Percentiles rank a stretch among this genome's conserved stretches.
Evolutionary conservation across 2,329 filamentous ascomycete species (phyloP).

Genomic region (Rhynchosporium graminicola): DNA sequence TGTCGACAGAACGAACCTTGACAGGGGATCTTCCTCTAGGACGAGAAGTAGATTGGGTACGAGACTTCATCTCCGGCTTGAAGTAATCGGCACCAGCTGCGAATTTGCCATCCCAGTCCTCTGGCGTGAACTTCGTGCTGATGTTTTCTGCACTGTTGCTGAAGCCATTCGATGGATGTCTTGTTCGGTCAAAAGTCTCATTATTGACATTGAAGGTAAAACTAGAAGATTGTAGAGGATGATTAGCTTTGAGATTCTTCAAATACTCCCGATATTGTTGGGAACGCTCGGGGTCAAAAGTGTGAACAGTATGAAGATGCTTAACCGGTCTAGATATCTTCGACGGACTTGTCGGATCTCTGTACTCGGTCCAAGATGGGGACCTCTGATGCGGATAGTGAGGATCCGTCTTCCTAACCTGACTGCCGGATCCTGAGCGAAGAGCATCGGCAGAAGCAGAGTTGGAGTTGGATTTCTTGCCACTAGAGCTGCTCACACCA

Average conservation of each 20-base stretch:
- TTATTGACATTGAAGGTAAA: constrained; percentile 52
- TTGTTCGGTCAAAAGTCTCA: constrained; percentile 44
- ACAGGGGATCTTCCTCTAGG: constrained; percentile 38
- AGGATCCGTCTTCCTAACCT: constrained; percentile 7
- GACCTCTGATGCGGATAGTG: constrained; percentile 8
- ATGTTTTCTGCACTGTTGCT: constrained; percentile 60
- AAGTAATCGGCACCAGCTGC: constrained; percentile 39
- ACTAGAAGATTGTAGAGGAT: constrained; percentile 46
- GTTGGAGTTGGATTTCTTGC: constrained; percentile 14
- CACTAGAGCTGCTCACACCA: constrained; percentile 15
- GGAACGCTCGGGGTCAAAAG: constrained; percentile 22
- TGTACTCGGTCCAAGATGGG: constrained; percentile 19
- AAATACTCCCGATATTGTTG: constrained; percentile 12
- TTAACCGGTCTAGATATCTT: constrained; percentile 28
- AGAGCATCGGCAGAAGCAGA: constrained; percentile 10
- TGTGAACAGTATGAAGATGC: constrained; percentile 24
- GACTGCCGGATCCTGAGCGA: constrained; percentile 8
- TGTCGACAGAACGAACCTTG: constrained; percentile 31
- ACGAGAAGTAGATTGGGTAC: constrained; percentile 35
- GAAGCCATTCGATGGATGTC: constrained; percentile 46
- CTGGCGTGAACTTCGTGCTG: constrained; percentile 59
- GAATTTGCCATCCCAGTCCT: constrained; percentile 46
- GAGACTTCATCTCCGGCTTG: constrained; percentile 31
- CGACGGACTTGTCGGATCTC: constrained; percentile 25
- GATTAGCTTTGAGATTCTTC: constrained; percentile 36